These are phyloP conservation scores for Neurospora tetraspora DNA, from an alignment of 495 filamentous ascomycete genomes.

Conservation along the genomic window DNA sequence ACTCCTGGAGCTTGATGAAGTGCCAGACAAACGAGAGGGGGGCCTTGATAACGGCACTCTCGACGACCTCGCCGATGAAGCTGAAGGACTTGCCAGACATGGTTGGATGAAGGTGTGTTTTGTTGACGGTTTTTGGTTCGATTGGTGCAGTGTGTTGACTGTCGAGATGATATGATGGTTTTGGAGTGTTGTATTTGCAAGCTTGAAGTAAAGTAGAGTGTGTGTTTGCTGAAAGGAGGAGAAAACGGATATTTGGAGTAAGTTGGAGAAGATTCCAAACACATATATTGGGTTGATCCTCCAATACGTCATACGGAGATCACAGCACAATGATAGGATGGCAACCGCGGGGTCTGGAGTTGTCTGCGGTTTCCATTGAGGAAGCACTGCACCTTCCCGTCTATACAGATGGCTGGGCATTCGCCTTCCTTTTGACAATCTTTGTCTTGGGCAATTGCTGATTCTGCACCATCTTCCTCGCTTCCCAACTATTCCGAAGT, in stretches of 20 bases:
- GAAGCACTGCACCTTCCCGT: background rate
- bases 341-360: background rate
- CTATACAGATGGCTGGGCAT: background rate
- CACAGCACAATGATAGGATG: background rate
- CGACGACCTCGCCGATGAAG: conserved; percentile 52
- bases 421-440: background rate
- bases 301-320: background rate
- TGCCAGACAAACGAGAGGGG: conserved; percentile 55
- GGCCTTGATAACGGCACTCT: conserved; percentile 55
- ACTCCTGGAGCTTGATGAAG: conserved; percentile 53
- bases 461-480: background rate
- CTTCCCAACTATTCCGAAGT: background rate
- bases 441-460: background rate
- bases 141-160: background rate
- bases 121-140: background rate
- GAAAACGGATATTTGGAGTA: background rate
- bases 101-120: background rate
- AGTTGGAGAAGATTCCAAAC: background rate
- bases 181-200: background rate
- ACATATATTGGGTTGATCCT: background rate
- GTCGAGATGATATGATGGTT: background rate
- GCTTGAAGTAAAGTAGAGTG: background rate
- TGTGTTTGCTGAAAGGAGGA: background rate
- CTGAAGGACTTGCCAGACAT: conserved; percentile 32
- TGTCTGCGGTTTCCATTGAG: background rate